Conservation (phyloP, 2,329 filamentous ascomycete species). For the Aspergillus aculeatus region DNA sequence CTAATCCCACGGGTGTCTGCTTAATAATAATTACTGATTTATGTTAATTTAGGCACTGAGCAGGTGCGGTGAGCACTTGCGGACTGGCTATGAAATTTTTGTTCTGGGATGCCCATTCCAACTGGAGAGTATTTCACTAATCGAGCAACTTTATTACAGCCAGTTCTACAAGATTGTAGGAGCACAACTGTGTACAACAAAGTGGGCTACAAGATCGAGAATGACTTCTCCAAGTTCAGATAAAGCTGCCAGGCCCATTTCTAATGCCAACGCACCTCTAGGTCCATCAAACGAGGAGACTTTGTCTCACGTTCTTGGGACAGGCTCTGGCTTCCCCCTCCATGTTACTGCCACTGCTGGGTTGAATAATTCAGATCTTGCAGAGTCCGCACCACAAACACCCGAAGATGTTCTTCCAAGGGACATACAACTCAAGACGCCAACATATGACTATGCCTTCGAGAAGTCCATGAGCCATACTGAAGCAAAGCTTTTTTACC, state of each 20-base stretch:
- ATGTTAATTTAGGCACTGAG: background rate
- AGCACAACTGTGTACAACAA: slow-evolving; percentile 3
- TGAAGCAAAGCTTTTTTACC: slow-evolving; percentile 95
- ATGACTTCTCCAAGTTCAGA: slow-evolving; percentile 24
- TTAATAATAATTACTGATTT: background rate
- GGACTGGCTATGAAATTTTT: background rate
- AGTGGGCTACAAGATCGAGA: slow-evolving; percentile 6
- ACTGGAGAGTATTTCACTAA: background rate
- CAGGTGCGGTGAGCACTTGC: background rate
- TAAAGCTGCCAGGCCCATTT: slow-evolving; percentile 15
- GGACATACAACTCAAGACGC: slow-evolving; percentile 63
- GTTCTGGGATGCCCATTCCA: too few species aligned
- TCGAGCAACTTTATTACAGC: background rate
- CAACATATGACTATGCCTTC: slow-evolving; percentile 88
- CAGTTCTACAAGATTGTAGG: background rate
- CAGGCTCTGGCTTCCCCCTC: background rate
- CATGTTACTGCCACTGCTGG: slow-evolving; percentile 7
- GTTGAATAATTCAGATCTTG: slow-evolving; percentile 14
- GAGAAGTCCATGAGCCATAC: slow-evolving; percentile 93
- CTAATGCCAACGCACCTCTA: slow-evolving; percentile 20
- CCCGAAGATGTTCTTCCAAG: slow-evolving; percentile 35
- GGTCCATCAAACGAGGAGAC: slow-evolving; percentile 9
- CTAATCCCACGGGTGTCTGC: background rate
- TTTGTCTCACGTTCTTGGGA: background rate
- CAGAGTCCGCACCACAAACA: slow-evolving; percentile 6